Evolutionary conservation across 2,329 filamentous ascomycete species (phyloP), one percentile per base, ranked within the genome.

Genomic region (Aspergillus intermedius): DNA sequence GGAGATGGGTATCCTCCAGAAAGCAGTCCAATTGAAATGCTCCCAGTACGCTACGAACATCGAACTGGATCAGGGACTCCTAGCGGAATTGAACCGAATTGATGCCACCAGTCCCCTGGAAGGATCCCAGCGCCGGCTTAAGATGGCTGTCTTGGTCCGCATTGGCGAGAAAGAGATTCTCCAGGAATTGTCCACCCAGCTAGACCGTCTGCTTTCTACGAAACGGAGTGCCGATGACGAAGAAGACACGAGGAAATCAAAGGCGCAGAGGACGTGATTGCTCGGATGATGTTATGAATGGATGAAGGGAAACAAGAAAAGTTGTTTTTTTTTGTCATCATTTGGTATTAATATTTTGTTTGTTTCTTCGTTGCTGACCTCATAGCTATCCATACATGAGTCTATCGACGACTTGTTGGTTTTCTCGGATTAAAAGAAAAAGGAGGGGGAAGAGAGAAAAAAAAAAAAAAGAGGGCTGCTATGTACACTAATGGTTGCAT

Each of bases 111-210:
- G 52, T 22, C 40, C 62, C 13, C 58, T 69, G 25, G 69, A 77
- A 44, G 64, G 55, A 45, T 60, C 55, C 9, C 28, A 49, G 17
- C 61, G 61, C 21, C 69, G 71, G 28, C 59, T 65, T 12, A 72
- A 68, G 40, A 86, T 87, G 82, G 87, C 87, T 0, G 60, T 83
- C 19, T 71, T 79, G 45, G 84, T 90, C 32, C 78, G 87, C 50
- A 68, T 83, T 2, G 87, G 87, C 12, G 87, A 91, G 68, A 89
- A 89, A 65, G 75, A 77, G 56, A 72, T 91, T 5, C 62, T 90
- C 21, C 68, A 74, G 48, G 75, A 81, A 59, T 74, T 82, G 1
- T 73, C 78, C 50, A 56, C 52, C 43, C 67, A 64, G 54, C 62
- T 74, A 30, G 56, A 62, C 45, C 49, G 58, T 6, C 54, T 60